Base-by-base conservation (phyloP, 768 basidiomycete genomes). In the Pleurotus salmoneostramineus region DNA sequence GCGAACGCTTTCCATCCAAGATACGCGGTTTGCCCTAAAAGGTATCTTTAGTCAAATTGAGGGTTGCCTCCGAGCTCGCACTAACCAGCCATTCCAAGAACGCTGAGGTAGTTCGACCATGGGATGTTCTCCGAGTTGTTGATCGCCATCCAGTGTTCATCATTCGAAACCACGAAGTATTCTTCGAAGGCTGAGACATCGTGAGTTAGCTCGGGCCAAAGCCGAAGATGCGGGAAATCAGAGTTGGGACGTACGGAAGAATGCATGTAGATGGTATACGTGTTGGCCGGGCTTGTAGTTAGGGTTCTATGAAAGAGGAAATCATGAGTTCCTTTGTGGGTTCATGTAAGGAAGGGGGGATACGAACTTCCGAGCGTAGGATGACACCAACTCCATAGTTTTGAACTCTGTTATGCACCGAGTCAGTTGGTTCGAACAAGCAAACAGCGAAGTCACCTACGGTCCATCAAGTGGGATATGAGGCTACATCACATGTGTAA, bases 1-100 rank as follows among this genome's bases (percentile, higher is more conserved):
- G 77, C 68, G 61, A 68, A 72, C 56, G 75, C 74, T 32, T 70
- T 74, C 77, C 77, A 79, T 0, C 64, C 76, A 50, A 66, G 65
- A 54, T 63, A 78, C 2, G 76, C 71, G 0, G 77, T 77, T 60
- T 69, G 62, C 1, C 77, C 75, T 75, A 44, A 6, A 32, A 3
- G 31, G 10, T 36, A 12, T 8, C 5, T 15, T 56, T 6, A 33
- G 8, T 14, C 6, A 37, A 1, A 57, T 31, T 5, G 1, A 27
- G 35, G 10, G 57, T 33, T 15, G 54, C 34, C 44, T 35, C 33
- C 37, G 56, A 27, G 21, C 21, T 54, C 40, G 54, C 21, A 55
- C 56, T 15, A 15, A 63, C 64, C 62, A 36, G 62, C 48, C 61
- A 63, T 77, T 10, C 79, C 77, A 1, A 69, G 65, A 0, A 71